Percentiles rank a stretch among this genome's conserved stretches.
Conservation (phyloP, 2,329 filamentous ascomycete genomes). For the Beauveria pseudobassiana region DNA sequence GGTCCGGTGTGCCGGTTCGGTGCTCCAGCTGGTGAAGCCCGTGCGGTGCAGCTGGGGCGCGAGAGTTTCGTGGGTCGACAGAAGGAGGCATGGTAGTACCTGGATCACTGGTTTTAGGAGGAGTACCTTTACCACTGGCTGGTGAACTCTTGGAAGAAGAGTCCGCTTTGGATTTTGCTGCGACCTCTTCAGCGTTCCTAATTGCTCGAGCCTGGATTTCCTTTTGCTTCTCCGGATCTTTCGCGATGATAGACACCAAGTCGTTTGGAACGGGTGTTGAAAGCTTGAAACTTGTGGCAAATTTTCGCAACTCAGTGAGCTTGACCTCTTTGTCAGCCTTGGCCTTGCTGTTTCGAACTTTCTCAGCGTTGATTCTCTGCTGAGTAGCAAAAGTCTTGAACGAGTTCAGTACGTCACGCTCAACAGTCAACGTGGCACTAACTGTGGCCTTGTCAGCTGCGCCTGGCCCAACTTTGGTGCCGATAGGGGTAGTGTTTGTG, state of each 20-base stretch:
- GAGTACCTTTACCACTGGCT: slow-evolving; percentile 28
- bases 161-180: slow-evolving; percentile 46
- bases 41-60: slow-evolving; percentile 27
- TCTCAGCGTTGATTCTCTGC: slow-evolving; percentile 48
- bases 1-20: slow-evolving; percentile 37
- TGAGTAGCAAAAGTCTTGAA: slow-evolving; percentile 58
- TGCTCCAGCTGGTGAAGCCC: slow-evolving; percentile 21
- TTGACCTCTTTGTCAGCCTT: slow-evolving; percentile 83
- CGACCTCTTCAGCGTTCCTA: slow-evolving; percentile 60
- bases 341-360: slow-evolving; percentile 48
- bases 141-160: slow-evolving; percentile 13
- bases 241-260: slow-evolving; percentile 89
- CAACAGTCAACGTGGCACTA: slow-evolving; percentile 53
- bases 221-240: slow-evolving; percentile 90
- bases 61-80: slow-evolving; percentile 24
- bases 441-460: slow-evolving; percentile 35
- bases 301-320: slow-evolving; percentile 89
- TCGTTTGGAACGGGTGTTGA: slow-evolving; percentile 87
- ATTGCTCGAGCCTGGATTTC: slow-evolving; percentile 86
- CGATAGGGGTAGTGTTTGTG: slow-evolving; percentile 19
- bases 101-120: slow-evolving; percentile 38
- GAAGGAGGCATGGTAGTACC: slow-evolving; percentile 23
- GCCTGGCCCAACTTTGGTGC: slow-evolving; percentile 20
- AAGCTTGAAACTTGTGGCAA: slow-evolving; percentile 89
- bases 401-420: slow-evolving; percentile 52